Base-by-base conservation (phyloP, 352 stramenopile genomes). In the Pythium volutum region DNA sequence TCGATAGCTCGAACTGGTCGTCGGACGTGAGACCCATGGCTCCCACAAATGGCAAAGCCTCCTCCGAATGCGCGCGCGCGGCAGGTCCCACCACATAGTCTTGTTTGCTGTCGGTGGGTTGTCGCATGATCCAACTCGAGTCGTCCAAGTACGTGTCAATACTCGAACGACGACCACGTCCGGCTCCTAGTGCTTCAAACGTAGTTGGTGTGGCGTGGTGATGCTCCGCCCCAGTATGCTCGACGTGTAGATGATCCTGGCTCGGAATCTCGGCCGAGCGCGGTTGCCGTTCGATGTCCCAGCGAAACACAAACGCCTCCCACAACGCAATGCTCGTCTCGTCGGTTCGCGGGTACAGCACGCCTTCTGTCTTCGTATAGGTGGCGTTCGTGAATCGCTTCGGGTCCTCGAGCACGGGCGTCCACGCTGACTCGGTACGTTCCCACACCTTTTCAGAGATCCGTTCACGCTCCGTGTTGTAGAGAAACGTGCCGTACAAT, bases 381-480 rank as follows among this genome's bases (percentile, higher is more conserved):
- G 81, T 70, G 0, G 70, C 71, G 55, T 93, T 93, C 47, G 74
- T 77, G 67, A 74, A 91, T 15, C 76, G 75, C 23, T 34, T 61
- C 9, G 79, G 72, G 38, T 83, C 75, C 59, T 89, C 81, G 3
- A 93, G 59, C 43, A 95, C 83, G 1, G 82, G 76, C n/a, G 83
- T 91, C 85, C 85, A 95, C 8, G 90, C 85, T 2, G 79, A 91
- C 55, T 93, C 85, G 5, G 85, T 94, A 31, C 84, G 79, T 62
- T 94, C 79, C 85, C 85, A 94, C 2, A 94, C 79, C 62, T 89
- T 91, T 56, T 90, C 79, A 34, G 91, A 70, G 58, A 89, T 77
- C 12, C 85, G 83, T 49, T 93, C 84, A 31, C 83, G 79, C 68
- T 95, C 85, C 22, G 81, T 91, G 58, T 95, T 93, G 70, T 87